phyloP scores from a whole-genome alignment of 805 yeast species.

The Candida ulmi region DNA sequence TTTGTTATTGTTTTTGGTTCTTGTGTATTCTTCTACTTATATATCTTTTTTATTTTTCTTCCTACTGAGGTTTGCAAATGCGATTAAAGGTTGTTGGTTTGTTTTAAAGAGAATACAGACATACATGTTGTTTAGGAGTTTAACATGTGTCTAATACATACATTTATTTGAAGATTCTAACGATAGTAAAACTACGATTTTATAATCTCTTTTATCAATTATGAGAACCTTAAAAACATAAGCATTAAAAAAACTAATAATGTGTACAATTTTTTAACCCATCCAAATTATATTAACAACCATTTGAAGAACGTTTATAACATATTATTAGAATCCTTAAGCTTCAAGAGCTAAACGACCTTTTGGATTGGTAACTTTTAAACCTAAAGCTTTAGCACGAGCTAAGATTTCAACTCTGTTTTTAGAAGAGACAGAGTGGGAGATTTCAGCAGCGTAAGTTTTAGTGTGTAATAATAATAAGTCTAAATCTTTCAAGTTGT shows the following conservation, averaged over 20 bases:
- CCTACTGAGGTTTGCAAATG: not conserved
- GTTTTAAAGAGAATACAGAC: too few relatives aligned
- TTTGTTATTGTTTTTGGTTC: too few relatives aligned
- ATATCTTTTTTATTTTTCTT: not conserved
- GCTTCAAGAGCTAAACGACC: conserved; percentile 98
- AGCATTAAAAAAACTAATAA: conserved; percentile 20
- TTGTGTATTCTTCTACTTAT: not conserved
- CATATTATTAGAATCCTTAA: conserved; percentile 36
- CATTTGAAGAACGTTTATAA: conserved; percentile 1
- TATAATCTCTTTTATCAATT: too few relatives aligned
- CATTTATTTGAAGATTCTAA: too few relatives aligned
- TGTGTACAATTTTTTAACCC: conserved; percentile 14
- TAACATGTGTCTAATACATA: too few relatives aligned
- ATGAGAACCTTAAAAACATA: conserved; percentile 13
- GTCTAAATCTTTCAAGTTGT: conserved; percentile 91
- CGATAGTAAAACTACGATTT: too few relatives aligned
- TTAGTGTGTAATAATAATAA: conserved; percentile 94
- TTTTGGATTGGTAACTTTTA: conserved; percentile 98
- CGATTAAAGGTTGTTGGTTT: not conserved
- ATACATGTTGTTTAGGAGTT: too few relatives aligned
- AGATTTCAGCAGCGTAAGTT: conserved; percentile 99
- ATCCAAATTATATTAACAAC: conserved; percentile 1
- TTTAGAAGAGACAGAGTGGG: conserved; percentile 96
- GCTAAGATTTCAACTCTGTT: conserved; percentile 96
- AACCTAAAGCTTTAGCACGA: conserved; percentile 97